Evolutionary conservation across 257 asterid species (phyloP).

Genomic region (Petrea volubilis): DNA sequence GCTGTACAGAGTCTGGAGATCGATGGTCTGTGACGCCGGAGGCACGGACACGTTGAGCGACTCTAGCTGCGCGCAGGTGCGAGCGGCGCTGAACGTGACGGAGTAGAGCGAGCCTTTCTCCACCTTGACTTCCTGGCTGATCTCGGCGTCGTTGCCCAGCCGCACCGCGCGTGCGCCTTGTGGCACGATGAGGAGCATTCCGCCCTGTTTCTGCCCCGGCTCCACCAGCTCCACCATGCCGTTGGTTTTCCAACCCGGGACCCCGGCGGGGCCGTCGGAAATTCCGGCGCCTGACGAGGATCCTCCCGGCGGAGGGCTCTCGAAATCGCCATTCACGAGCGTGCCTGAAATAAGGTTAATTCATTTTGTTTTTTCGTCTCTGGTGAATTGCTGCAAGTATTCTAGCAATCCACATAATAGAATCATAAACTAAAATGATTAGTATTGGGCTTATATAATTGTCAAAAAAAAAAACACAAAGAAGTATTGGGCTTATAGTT

Average conservation of each 20-base stretch:
- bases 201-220: conserved; percentile 90
- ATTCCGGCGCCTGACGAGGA: conserved; percentile 44
- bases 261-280: conserved; percentile 48
- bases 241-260: conserved; percentile 81
- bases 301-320: conserved; percentile 78
- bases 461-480: no score
- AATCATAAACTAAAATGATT: no score
- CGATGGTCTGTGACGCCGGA: conserved; percentile 84
- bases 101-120: conserved; percentile 83
- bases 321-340: conserved; percentile 84
- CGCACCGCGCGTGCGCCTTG: conserved; percentile 78
- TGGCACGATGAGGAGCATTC: conserved; percentile 94
- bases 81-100: conserved; percentile 91
- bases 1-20: conserved; percentile 83
- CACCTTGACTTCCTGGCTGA: conserved; percentile 70
- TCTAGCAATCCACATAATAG: no score
- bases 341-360: conserved; percentile 40
- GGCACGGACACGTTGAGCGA: conserved; percentile 89
- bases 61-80: conserved; percentile 98
- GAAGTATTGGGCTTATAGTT: no score
- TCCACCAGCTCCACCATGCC: conserved; percentile 85
- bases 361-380: not conserved
- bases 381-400: no score
- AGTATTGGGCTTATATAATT: no score
- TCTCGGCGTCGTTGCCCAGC: conserved; percentile 89